A percentile compares a stretch with the other conserved stretches of the same genome.
These are phyloP conservation scores for Plasmodium knowlesi DNA, from an alignment of 169 alveolate species.

Conservation along the genomic window DNA sequence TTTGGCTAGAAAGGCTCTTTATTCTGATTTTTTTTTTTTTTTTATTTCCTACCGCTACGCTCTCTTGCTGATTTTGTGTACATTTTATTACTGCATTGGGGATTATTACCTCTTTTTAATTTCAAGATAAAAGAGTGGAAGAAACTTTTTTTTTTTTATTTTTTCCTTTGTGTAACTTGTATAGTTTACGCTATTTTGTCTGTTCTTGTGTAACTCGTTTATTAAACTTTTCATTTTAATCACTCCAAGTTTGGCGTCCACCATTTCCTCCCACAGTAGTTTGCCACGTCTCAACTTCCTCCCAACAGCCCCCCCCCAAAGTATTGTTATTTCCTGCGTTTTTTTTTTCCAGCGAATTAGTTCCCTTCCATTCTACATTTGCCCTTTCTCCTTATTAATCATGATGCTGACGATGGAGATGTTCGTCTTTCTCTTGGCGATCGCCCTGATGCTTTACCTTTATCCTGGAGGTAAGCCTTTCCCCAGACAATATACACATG, in stretches of 20 bases:
- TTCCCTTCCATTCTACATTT: not conserved
- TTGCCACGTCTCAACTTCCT: not conserved
- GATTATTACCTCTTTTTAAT: not conserved
- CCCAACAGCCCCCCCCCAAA: not conserved
- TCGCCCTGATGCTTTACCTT: not conserved
- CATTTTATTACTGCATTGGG: not conserved
- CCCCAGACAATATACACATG: not conserved
- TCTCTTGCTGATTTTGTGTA: not conserved
- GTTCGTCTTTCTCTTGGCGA: not conserved
- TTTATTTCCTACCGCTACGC: not conserved
- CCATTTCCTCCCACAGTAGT: not conserved
- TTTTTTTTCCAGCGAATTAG: not conserved
- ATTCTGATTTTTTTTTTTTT: not conserved
- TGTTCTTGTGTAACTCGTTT: not conserved
- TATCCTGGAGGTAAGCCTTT: not conserved
- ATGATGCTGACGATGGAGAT: not conserved
- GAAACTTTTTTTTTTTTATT: not conserved
- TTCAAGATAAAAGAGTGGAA: not conserved
- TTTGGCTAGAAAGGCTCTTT: not conserved
- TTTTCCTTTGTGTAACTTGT: not conserved
- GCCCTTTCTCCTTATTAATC: not conserved
- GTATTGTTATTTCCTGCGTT: not conserved
- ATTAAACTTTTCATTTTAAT: not conserved
- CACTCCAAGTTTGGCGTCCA: not conserved
- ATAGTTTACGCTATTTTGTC: not conserved